A percentile compares a stretch with the other conserved stretches of the same genome.
phyloP scores from a whole-genome alignment of 331 rosid species.

The Saraca asoca region DNA sequence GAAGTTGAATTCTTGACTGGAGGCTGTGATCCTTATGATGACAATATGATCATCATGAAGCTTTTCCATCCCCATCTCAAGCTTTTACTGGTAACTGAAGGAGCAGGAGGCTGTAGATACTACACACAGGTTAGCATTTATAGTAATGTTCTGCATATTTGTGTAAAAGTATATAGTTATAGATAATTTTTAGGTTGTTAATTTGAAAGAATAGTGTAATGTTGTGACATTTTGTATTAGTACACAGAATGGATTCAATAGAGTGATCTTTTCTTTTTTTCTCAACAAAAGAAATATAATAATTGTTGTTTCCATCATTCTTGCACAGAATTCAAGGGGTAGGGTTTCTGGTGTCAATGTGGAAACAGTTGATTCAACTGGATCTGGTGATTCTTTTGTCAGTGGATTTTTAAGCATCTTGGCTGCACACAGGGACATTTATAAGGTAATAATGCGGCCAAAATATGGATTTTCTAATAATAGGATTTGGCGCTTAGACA shows the following conservation, averaged over 20 bases:
- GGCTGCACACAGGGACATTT: conserved; percentile 28
- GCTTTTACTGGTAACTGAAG: conserved; percentile 43
- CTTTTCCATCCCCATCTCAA: conserved; percentile 36
- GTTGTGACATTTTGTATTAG: not conserved
- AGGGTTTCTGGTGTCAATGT: conserved; percentile 38
- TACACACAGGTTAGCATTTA: conserved; percentile 38
- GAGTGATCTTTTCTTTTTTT: not conserved
- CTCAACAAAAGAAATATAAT: not conserved
- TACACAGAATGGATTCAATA: not conserved
- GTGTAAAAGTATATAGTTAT: not conserved
- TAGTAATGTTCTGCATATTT: not conserved
- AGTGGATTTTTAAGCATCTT: conserved; percentile 40
- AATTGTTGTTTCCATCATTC: not conserved
- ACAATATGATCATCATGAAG: conserved; percentile 36
- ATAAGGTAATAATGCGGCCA: conserved; percentile 26
- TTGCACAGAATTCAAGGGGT: conserved; percentile 39
- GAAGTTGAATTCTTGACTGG: conserved; percentile 37
- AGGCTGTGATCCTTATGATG: conserved; percentile 42
- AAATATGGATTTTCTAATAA: no score
- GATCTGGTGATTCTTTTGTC: conserved; percentile 41
- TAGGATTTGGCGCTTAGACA: no score
- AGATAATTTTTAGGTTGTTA: no score
- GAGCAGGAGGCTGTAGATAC: conserved; percentile 41
- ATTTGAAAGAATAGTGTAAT: not conserved
- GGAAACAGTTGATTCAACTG: conserved; percentile 36